Conservation (phyloP, 2,329 filamentous ascomycete species). For the Apiospora arundinis region DNA sequence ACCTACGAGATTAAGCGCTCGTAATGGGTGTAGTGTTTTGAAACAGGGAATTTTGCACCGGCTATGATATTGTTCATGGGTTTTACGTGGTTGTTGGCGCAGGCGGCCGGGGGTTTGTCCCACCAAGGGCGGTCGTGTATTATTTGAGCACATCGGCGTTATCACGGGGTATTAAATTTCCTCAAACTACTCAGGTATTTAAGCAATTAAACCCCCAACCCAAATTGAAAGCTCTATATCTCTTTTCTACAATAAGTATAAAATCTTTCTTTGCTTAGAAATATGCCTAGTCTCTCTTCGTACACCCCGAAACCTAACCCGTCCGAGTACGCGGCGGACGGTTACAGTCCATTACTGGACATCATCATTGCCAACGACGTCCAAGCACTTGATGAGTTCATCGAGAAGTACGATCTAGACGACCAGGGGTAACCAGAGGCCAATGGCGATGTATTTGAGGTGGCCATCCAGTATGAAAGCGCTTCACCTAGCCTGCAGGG, state of each 20-base stretch:
- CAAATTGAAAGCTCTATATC: no score
- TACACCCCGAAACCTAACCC: neutral
- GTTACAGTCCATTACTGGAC: neutral
- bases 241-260: no score
- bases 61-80: no score
- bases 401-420: neutral
- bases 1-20: constrained; percentile 7
- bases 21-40: no score
- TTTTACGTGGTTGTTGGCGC: neutral
- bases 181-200: no score
- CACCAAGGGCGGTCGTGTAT: no score
- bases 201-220: no score
- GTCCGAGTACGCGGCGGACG: neutral
- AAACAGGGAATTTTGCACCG: no score
- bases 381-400: neutral
- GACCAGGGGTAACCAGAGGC: neutral
- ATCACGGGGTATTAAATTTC: no score
- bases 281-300: neutral
- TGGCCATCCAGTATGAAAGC: neutral
- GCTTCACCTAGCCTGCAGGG: neutral
- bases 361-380: neutral
- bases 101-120: neutral
- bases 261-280: neutral
- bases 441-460: neutral
- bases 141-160: no score